These are phyloP conservation scores for Cryphonectria carpinicola DNA, from an alignment of 2,329 filamentous ascomycete genomes.

Conservation along the genomic window DNA sequence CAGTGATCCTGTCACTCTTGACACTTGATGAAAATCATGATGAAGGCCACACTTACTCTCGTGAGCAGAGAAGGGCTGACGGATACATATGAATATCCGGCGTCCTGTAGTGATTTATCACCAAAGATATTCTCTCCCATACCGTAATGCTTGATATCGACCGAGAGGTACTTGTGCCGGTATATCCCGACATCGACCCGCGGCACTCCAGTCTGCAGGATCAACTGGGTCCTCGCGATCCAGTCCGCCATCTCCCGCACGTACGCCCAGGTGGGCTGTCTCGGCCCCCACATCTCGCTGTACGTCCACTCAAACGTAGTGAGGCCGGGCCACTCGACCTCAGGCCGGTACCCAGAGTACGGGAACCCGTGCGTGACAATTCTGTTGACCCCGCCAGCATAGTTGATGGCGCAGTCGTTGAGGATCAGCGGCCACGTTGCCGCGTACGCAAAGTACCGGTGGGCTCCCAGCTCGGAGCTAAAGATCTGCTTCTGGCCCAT, in stretches of 20 bases:
- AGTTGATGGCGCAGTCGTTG: conserved; percentile 24
- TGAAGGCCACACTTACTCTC: neutral
- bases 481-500: conserved; percentile 22
- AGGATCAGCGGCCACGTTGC: conserved; percentile 15
- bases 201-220: conserved; percentile 18
- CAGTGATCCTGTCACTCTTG: neutral
- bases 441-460: conserved; percentile 16
- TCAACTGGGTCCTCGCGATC: conserved; percentile 19
- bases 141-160: conserved; percentile 21
- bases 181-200: conserved; percentile 17
- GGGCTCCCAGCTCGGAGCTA: conserved; percentile 19
- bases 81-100: conserved; percentile 19
- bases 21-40: too few relatives aligned
- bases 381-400: conserved; percentile 22
- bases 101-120: conserved; percentile 5
- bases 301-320: conserved; percentile 22
- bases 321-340: conserved; percentile 19
- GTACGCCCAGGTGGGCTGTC: conserved; percentile 19
- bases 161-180: conserved; percentile 22
- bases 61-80: conserved; percentile 17
- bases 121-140: conserved; percentile 18
- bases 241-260: conserved; percentile 19
- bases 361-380: conserved; percentile 22
- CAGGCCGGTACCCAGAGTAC: conserved; percentile 17
- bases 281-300: conserved; percentile 21